phyloP scores from a whole-genome alignment of 164 flowering plant species.

The Stephania yunnanensis region DNA sequence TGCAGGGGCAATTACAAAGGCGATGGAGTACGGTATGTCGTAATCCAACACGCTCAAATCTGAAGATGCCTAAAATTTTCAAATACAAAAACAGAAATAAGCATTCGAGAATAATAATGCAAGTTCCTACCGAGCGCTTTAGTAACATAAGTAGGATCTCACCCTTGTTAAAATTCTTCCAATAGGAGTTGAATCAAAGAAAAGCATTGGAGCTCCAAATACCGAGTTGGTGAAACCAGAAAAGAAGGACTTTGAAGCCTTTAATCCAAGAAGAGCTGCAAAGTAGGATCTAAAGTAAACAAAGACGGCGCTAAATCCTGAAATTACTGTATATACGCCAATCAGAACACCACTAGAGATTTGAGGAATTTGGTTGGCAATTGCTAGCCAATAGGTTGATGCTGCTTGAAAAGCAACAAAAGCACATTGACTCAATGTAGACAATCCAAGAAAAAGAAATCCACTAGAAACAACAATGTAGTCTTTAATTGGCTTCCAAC shows the following conservation, averaged over 20 bases:
- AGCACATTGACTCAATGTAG: conserved; percentile 27
- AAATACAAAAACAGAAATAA: no score
- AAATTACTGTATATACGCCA: conserved; percentile 59
- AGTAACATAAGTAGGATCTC: conserved; percentile 19
- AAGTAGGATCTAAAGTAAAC: conserved; percentile 44
- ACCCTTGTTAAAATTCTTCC: conserved; percentile 83
- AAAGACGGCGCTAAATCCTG: conserved; percentile 45
- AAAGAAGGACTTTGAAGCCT: conserved; percentile 71
- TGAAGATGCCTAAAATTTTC: no score
- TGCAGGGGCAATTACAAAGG: no score
- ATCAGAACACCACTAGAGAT: conserved; percentile 37
- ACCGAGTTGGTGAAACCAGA: conserved; percentile 48
- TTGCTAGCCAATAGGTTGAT: conserved; percentile 73
- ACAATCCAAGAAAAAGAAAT: no score
- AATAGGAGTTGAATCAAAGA: conserved; percentile 84
- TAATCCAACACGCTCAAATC: no score
- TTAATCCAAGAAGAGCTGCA: conserved; percentile 53
- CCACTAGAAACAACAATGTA: no score
- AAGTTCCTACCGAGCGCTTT: no score
- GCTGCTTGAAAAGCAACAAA: conserved; percentile 57
- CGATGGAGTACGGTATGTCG: no score
- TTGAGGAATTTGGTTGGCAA: conserved; percentile 40
- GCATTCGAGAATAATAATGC: no score
- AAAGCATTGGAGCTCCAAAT: conserved; percentile 84
- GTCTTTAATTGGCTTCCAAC: no score